Base-by-base conservation (phyloP, 2,329 filamentous ascomycete species). In the Ophiosphaerella herpotricha region DNA sequence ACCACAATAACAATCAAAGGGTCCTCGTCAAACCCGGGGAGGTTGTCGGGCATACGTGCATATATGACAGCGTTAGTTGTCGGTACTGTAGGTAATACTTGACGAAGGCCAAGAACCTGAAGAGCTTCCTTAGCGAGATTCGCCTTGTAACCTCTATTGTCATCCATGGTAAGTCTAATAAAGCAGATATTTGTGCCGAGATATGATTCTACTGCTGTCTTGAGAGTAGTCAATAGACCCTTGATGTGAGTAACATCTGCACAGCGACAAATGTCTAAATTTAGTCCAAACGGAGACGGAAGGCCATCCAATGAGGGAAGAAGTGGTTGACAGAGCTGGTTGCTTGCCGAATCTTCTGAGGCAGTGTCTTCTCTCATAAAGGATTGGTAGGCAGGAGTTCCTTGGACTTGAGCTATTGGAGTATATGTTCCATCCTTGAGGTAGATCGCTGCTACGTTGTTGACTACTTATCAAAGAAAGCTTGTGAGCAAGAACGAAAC, bases 121-220 rank as follows among this genome's bases (percentile, higher is more conserved):
- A 56, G 50, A 37, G 52, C 52, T 37, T 58, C 46, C 18, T 51
- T 16, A 9, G 43, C 49, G 9, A 51, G 40, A 24, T 26, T 16
- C 1, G 16, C 18, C 33, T 46, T 47, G 12, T 40, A n/a, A 6
- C 23, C 24, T 21, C 41, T 24, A 12, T 35, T 6, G 23, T 32
- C 40, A 21, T 48, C 49, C 7, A 55, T 34, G 37, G 7, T 44
- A 26, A 58, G 37, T 46, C 33, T 37, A 32, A 45, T 41, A 37
- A 46, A 53, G 47, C 52, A 58, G 42, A 58, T 50, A 34, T 49
- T 53, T 11, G 40, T 53, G 12, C 54, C 50, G 18, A 58, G 52
- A 37, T 58, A 56, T 8, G 44, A 41, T 42, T 54, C 55, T 41
- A 46, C 40, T 11, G 45, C 44, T 37, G 47, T 24, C 36, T 56